phyloP scores from a whole-genome alignment of 345 rosid species.

The Populus pruinosa region DNA sequence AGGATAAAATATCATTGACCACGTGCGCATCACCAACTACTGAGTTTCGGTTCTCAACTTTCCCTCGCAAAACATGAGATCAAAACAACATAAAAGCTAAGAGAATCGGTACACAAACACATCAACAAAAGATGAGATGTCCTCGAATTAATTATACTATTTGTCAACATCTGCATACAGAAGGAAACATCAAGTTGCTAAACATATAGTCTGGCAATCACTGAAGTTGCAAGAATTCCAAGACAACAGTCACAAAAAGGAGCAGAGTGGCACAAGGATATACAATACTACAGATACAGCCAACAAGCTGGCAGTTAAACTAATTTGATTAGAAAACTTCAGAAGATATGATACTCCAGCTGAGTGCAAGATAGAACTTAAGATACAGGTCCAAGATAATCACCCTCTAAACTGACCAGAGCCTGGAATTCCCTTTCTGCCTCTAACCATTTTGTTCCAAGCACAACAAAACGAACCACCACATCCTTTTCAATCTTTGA shows the following conservation, averaged over 20 bases:
- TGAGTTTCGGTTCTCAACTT: not conserved
- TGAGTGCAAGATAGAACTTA: not conserved
- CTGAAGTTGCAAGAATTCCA: not conserved
- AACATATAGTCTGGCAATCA: not conserved
- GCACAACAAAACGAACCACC: conserved; percentile 54
- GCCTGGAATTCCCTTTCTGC: conserved; percentile 84
- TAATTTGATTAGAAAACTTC: not conserved
- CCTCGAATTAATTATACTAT: not conserved
- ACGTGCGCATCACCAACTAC: not conserved
- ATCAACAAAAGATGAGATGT: not conserved
- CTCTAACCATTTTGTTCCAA: conserved; percentile 76
- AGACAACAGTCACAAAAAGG: not conserved
- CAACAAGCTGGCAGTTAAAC: not conserved
- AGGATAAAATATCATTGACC: not conserved
- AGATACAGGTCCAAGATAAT: conserved; percentile 62
- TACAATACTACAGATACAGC: not conserved
- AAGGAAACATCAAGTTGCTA: not conserved
- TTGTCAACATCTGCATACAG: not conserved
- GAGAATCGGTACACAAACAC: not conserved
- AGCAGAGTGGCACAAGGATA: not conserved
- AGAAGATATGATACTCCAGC: not conserved
- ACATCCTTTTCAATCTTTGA: conserved; percentile 59
- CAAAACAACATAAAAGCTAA: not conserved
- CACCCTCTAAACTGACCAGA: conserved; percentile 74
- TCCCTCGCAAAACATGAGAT: not conserved